phyloP scores from a whole-genome alignment of 192 early-diverging fungal species.

The Endogone sp. region DNA sequence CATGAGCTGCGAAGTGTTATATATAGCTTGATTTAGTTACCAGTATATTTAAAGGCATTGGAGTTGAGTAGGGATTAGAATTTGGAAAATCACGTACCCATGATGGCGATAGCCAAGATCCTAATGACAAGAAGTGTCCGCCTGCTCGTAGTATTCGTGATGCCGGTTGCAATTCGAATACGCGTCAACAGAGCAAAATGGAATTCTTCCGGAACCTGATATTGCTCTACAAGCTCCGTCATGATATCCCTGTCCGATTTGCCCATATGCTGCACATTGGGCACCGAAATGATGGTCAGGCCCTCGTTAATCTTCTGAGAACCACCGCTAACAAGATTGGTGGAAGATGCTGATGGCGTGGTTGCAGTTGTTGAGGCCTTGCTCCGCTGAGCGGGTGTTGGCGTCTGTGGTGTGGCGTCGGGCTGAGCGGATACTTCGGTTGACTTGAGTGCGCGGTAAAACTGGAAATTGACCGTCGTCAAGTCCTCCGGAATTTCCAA shows the following conservation, averaged over 20 bases:
- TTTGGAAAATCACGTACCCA: conserved; percentile 53
- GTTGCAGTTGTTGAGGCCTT: conserved; percentile 11
- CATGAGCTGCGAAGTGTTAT: conserved; percentile 41
- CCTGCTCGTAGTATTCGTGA: conserved; percentile 44
- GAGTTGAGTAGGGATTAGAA: too few species aligned
- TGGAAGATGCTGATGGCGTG: conserved; percentile 10
- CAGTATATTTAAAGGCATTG: background rate
- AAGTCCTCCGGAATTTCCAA: conserved; percentile 34
- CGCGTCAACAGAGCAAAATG: conserved; percentile 78
- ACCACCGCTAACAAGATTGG: background rate
- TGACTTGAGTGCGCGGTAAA: conserved; percentile 47
- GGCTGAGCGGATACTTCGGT: background rate
- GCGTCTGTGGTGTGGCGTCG: background rate
- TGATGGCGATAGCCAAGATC: conserved; percentile 73
- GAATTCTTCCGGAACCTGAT: conserved; percentile 68
- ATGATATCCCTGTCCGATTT: conserved; percentile 53
- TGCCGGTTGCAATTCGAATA: conserved; percentile 68
- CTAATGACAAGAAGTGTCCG: conserved; percentile 65
- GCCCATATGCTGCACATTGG: conserved; percentile 27
- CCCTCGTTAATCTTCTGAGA: conserved; percentile 36
- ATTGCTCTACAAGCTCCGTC: conserved; percentile 53
- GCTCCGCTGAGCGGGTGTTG: conserved; percentile 9
- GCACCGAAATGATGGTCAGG: conserved; percentile 51
- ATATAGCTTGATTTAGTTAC: too few species aligned
- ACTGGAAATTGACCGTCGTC: conserved; percentile 50